phyloP scores from a whole-genome alignment of 768 basidiomycete species.

The Lepiota subincarnata region DNA sequence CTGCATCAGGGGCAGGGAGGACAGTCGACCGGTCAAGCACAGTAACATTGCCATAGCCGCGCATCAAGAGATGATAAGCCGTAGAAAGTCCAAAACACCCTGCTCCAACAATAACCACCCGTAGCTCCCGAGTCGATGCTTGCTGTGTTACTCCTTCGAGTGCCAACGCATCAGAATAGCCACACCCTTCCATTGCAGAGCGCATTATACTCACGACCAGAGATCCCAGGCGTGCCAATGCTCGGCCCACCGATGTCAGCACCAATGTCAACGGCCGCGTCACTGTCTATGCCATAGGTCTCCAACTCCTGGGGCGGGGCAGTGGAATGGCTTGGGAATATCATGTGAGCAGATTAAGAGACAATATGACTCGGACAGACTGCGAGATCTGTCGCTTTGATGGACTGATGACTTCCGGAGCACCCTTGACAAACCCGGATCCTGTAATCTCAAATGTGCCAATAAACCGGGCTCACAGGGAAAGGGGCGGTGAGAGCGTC shows the following conservation, averaged over 20 bases:
- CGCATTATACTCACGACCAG: background rate
- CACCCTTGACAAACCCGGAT: no score
- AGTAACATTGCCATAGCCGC: conserved; percentile 67
- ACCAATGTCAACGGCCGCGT: no score
- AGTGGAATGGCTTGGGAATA: conserved; percentile 19
- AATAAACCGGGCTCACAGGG: no score
- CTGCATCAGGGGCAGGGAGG: conserved; percentile 81
- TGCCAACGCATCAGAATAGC: background rate
- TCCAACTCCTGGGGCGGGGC: background rate
- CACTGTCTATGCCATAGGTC: no score
- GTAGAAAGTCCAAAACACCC: conserved; percentile 88
- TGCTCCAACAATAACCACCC: conserved; percentile 64
- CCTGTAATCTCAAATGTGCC: no score
- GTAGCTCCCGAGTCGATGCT: conserved; percentile 23
- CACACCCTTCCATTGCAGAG: background rate
- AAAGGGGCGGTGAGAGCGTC: no score
- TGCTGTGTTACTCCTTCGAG: background rate
- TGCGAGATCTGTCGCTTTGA: background rate
- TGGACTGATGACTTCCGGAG: no score
- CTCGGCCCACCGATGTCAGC: no score
- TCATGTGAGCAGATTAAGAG: conserved; percentile 18
- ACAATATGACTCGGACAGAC: background rate
- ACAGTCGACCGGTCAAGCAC: conserved; percentile 67
- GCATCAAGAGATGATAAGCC: conserved; percentile 68
- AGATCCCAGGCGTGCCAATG: no score